Percentiles rank a stretch among this genome's conserved stretches.
These are phyloP conservation scores for Phyllostachys edulis DNA, from an alignment of 176 grass and related monocot genomes.

Conservation along the genomic window DNA sequence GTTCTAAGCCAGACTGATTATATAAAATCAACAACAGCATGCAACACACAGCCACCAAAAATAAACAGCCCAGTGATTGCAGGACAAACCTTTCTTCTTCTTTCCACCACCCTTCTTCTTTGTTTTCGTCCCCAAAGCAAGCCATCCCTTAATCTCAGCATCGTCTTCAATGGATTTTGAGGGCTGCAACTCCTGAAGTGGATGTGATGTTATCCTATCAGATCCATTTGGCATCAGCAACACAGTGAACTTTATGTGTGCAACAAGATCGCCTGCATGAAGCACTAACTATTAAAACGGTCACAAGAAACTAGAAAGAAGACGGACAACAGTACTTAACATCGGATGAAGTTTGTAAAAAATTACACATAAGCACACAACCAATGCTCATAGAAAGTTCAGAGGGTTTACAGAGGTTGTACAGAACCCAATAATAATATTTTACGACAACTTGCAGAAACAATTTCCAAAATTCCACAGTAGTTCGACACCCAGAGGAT, in stretches of 20 bases:
- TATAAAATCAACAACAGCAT: not conserved
- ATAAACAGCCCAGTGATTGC: not conserved
- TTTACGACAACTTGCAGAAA: not conserved
- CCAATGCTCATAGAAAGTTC: not conserved
- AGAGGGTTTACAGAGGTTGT: not conserved
- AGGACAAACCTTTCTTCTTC: slow-evolving; percentile 77
- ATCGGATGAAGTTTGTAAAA: not conserved
- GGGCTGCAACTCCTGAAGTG: slow-evolving; percentile 58
- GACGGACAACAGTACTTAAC: not conserved
- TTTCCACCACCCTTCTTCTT: slow-evolving; percentile 99
- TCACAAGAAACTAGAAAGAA: not conserved
- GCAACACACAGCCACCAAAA: not conserved
- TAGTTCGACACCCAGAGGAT: not conserved
- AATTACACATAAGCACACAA: slow-evolving; percentile 1
- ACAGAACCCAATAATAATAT: not conserved
- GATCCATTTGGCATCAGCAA: slow-evolving; percentile 93
- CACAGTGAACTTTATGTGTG: slow-evolving; percentile 96
- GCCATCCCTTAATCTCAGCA: slow-evolving; percentile 89
- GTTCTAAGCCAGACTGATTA: not conserved
- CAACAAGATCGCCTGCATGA: slow-evolving; percentile 83
- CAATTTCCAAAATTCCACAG: not conserved
- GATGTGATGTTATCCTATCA: slow-evolving; percentile 75
- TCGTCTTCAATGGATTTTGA: slow-evolving; percentile 64
- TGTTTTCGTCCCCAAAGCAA: slow-evolving; percentile 88
- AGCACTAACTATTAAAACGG: slow-evolving; percentile 9